A percentile compares a stretch with the other conserved stretches of the same genome.
These are phyloP conservation scores for Cystoisospora suis DNA, from an alignment of 169 alveolate genomes.

Conservation along the genomic window DNA sequence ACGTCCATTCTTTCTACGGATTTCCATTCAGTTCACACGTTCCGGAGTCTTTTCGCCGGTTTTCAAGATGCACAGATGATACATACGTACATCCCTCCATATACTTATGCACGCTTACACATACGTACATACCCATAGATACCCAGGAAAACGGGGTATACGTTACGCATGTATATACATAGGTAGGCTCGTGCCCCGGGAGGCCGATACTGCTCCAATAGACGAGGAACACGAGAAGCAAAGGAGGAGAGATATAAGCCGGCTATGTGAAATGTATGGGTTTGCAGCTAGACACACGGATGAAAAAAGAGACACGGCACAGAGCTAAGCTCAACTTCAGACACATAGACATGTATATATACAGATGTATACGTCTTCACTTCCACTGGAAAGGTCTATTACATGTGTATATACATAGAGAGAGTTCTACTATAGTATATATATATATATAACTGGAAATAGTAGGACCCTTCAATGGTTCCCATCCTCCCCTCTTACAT, in stretches of 20 bases:
- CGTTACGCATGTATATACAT: background rate
- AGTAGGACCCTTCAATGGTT: background rate
- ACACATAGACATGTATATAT: background rate
- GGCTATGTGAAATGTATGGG: too few species aligned
- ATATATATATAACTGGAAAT: background rate
- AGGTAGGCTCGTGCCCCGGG: too few species aligned
- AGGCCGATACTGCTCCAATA: too few species aligned
- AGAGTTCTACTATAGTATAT: too few species aligned
- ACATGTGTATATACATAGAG: too few species aligned
- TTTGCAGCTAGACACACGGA: background rate
- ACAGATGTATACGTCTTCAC: background rate
- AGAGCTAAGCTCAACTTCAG: background rate
- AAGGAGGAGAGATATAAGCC: too few species aligned
- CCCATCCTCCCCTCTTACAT: slow-evolving; percentile 14
- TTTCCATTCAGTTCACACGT: too few species aligned
- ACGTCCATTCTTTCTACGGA: too few species aligned
- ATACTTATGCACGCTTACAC: background rate
- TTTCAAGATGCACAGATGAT: too few species aligned
- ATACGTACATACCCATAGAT: background rate
- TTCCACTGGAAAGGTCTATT: too few species aligned
- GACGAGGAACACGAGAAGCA: too few species aligned
- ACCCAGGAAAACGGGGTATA: background rate
- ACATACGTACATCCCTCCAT: background rate
- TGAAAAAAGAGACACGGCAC: background rate
- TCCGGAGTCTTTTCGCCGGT: too few species aligned